Evolutionary conservation across 2,329 filamentous ascomycete species (phyloP), one percentile per base, ranked within the genome.

Genomic region (Berkeleyomyces rouxiae): DNA sequence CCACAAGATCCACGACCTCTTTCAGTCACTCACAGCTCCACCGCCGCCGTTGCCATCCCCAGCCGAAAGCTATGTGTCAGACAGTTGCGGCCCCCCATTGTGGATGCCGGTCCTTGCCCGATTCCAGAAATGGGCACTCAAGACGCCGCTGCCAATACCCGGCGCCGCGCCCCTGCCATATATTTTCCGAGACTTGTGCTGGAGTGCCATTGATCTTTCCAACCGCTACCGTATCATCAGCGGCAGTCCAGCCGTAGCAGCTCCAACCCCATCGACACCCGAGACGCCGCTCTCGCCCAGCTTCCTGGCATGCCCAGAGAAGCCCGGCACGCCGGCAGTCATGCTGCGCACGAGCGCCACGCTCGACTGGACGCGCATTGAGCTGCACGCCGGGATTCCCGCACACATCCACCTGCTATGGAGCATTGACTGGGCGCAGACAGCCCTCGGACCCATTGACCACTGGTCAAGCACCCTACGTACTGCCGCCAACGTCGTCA

Each of bases 351-450:
- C 72, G 7, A 71, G 72, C 44, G 73, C 76, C 10, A 86, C 83
- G 40, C 92, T 91, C 69, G 89, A 95, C 71, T 93, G 89, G 89
- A 93, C 88, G 3, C 79, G 83, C 61, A 77, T 92, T 58, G 82
- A 85, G 1, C 60, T 85, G 10, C 81, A 81, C 3, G 75, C 83
- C 11, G 79, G 78, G 36, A 76, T 91, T 47, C 85, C 86, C 1
- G 74, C 78, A 7, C 88, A 93, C 69, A 86, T 92, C 57, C 81
- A 79, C 61, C 88, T 92, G 67, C 85, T 85, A 16, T 81, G 86
- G 44, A 83, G 81, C 46, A 72, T 85, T 43, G 84, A 91, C 70
- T 95, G 88, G 89, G 80, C 80, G 1, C 75, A 79, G 0, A 93
- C 88, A 1, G 75, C 84, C 3, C 75, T 93, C 1, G 88, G 89